Evolutionary conservation across 1,139 yeast genomes (phyloP), one percentile per base, ranked within the genome.

Genomic region (Eremothecium sinecaudum): DNA sequence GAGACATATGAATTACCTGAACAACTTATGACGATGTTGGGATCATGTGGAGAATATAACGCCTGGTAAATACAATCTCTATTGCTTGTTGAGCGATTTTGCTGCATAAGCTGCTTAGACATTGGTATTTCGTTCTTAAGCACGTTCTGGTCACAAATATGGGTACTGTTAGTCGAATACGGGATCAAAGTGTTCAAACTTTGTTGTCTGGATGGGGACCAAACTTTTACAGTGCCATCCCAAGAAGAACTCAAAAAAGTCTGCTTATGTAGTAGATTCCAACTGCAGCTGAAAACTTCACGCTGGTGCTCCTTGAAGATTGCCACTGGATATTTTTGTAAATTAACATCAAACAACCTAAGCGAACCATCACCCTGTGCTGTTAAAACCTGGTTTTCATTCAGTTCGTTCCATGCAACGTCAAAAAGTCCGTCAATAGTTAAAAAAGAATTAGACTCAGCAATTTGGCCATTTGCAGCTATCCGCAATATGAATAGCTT

Each of bases 381-480:
- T 0, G 73, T 75, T 3, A 74, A 71, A 5, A 81, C 69, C 51
- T 87, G 97, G 56, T 84, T 86, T 46, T 84, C 96, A 55, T 90
- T 90, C 10, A 68, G 42, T 56, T 90, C 97, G 38, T 90, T 80
- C 97, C 97, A 90, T 1, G 92, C 72, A 4, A 82, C 62, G 49
- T 83, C 94, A 52, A 83, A 86, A 15, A 87, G 63, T 4, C 96
- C 94, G 58, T 90, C 98, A 56, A 87, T 96, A 1, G 97, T 87
- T 42, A 86, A 87, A 66, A 84, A 87, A 11, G 69, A 61, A 4
- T 69, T 63, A 36, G 74, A 77, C 27, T 71, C 71, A 4, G 52
- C 50, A 15, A 83, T 69, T 14, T 53, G 53, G 1, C 97, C 97
- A 41, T 67, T 64, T 7, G 75, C 72, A 32, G 71, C 73, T 35